Base-by-base conservation (phyloP, 2,329 filamentous ascomycete genomes). In the Cryoendolithus antarcticus region DNA sequence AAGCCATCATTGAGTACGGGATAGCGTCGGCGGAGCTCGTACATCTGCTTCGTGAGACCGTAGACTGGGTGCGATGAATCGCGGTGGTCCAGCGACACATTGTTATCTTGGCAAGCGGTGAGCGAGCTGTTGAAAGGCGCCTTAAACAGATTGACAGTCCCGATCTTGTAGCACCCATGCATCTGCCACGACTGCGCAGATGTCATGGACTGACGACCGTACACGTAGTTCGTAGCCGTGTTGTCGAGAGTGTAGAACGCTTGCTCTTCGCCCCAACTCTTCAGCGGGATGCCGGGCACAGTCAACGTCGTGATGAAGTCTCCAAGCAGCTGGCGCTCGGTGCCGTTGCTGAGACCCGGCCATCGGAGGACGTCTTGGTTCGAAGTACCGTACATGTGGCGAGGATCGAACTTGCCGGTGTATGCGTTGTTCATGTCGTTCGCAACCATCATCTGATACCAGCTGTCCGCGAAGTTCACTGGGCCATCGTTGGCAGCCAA, bases 361-460 rank as follows among this genome's bases (percentile, higher is more conserved):
- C 75, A 80, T 30, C 75, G 65, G 48, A 80, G 74, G 6, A 80
- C 73, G 51, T 80, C 76, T 57, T 80, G 76, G 49, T 80, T 80
- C 4, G 74, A 76, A 2, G 70, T 68, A 36, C 76, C 76, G 49
- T 71, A 79, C 66, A 80, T 70, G 50, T 80, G 75, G 2, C 76
- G 67, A 2, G 76, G 76, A 48, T 80, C 76, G 43, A 77, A 75
- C 40, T 70, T 56, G 28, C 73, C 74, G 2, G 71, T 77, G 49
- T 75, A 71, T 2, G 71, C 64, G 47, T 78, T 78, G 44, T 72
- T 58, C 46, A 78, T 59, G 47, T 79, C 75, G 45, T 78, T 77
- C 2, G 71, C 73, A 40, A 65, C 52, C 3, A 77, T 53, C 56
- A 78, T 71, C 19, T 66, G 57, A 41, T 72, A 65, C 74, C 75